Conservation (phyloP, 257 asterid genomes). For the Solanum chiquidenum region DNA sequence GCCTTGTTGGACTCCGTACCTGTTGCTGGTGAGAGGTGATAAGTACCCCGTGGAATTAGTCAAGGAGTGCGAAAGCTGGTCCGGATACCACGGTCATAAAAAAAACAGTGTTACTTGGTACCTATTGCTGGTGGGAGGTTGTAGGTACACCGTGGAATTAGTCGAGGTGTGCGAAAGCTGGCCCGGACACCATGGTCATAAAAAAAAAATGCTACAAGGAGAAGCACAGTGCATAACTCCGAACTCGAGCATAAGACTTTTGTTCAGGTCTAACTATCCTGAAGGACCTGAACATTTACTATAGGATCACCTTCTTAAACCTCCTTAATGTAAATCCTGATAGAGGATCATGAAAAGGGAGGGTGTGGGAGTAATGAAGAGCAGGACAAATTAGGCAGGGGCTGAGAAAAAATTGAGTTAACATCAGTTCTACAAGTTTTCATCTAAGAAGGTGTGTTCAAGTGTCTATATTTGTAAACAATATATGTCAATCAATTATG, state of each 20-base stretch:
- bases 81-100: no score
- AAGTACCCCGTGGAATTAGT: no score
- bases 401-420: not conserved
- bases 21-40: no score
- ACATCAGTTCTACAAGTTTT: not conserved
- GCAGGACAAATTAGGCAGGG: not conserved
- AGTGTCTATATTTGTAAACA: not conserved
- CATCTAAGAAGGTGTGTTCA: not conserved
- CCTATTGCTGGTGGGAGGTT: no score
- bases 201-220: not conserved
- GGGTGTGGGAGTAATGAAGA: not conserved
- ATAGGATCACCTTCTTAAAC: not conserved
- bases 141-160: no score
- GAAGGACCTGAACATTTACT: not conserved
- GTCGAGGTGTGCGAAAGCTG: no score
- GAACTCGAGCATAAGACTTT: not conserved
- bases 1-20: no score
- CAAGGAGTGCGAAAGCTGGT: no score
- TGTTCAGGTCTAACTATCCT: not conserved
- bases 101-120: no score
- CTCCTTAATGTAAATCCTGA: not conserved
- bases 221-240: not conserved
- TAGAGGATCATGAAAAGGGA: not conserved
- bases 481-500: not conserved
- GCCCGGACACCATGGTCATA: no score